These are phyloP conservation scores for Arthonia radiata DNA, from an alignment of 495 filamentous ascomycete species.

Conservation along the genomic window DNA sequence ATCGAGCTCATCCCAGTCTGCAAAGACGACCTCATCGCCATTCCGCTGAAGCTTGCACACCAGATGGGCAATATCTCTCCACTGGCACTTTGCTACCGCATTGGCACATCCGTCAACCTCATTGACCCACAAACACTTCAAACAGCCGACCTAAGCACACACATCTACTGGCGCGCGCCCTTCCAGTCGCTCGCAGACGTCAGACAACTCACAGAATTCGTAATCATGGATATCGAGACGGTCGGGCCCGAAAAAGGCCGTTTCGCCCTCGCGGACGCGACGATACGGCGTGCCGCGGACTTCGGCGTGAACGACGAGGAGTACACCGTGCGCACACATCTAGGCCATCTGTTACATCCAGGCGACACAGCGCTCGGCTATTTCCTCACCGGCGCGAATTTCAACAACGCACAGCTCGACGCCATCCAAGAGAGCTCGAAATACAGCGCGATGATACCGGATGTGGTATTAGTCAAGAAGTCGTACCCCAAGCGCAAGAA, in stretches of 20 bases:
- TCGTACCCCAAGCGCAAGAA: conserved; percentile 67
- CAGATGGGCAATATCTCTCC: conserved; percentile 67
- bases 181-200: conserved; percentile 67
- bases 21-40: conserved; percentile 81
- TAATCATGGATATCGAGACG: conserved; percentile 83
- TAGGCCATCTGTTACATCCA: conserved; percentile 63
- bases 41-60: conserved; percentile 75
- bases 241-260: conserved; percentile 51
- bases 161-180: conserved; percentile 67
- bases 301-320: conserved; percentile 67
- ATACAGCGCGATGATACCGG: conserved; percentile 55
- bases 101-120: conserved; percentile 74
- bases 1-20: conserved; percentile 76
- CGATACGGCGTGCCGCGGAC: conserved; percentile 67
- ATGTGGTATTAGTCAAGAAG: conserved; percentile 92
- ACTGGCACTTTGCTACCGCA: conserved; percentile 57
- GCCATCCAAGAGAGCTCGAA: conserved; percentile 43
- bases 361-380: conserved; percentile 89
- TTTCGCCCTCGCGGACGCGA: conserved; percentile 61
- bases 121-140: conserved; percentile 81
- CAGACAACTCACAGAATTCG: conserved; percentile 68
- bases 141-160: conserved; percentile 56
- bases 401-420: conserved; percentile 69
- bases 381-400: conserved; percentile 64
- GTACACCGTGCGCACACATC: conserved; percentile 72